These are phyloP conservation scores for Mycosphaerelloides madeirae DNA, from an alignment of 2,329 filamentous ascomycete genomes.

Conservation along the genomic window DNA sequence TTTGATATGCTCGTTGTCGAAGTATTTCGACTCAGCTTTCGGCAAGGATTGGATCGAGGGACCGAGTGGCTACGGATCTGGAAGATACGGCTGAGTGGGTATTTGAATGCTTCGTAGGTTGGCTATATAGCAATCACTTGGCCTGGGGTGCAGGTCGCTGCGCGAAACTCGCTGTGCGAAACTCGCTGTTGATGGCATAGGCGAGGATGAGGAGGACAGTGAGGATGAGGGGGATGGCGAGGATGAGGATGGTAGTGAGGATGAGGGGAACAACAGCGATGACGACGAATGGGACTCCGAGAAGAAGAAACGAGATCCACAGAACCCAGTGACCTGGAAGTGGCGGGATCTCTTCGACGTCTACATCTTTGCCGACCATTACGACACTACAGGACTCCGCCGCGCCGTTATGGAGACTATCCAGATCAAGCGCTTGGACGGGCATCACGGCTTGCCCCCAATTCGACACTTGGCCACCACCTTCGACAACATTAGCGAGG, in stretches of 20 bases:
- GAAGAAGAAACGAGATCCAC: neutral
- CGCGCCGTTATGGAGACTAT: conserved; percentile 8
- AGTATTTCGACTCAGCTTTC: conserved; percentile 13
- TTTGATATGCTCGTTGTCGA: conserved; percentile 9
- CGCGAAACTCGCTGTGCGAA: no score
- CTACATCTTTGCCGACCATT: conserved; percentile 13
- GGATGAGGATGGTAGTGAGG: neutral
- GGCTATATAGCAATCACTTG: conserved; percentile 12
- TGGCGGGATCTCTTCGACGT: conserved; percentile 9
- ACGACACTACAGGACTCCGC: conserved; percentile 11
- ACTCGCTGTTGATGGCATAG: neutral
- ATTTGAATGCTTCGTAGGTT: conserved; percentile 11
- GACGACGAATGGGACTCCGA: neutral
- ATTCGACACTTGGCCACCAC: no score
- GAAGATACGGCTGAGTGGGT: conserved; percentile 4
- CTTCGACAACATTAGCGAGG: no score
- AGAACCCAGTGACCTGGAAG: conserved; percentile 10
- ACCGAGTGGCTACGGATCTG: conserved; percentile 1
- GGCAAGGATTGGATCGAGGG: conserved; percentile 5
- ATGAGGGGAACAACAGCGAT: neutral
- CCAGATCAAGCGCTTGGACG: conserved; percentile 4
- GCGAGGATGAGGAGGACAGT: neutral
- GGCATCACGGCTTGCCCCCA: no score
- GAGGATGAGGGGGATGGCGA: neutral
- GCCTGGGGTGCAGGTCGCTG: no score